Evolutionary conservation across 1,284 basidiomycete species (phyloP).

Genomic region (Apiotrichum sp.): DNA sequence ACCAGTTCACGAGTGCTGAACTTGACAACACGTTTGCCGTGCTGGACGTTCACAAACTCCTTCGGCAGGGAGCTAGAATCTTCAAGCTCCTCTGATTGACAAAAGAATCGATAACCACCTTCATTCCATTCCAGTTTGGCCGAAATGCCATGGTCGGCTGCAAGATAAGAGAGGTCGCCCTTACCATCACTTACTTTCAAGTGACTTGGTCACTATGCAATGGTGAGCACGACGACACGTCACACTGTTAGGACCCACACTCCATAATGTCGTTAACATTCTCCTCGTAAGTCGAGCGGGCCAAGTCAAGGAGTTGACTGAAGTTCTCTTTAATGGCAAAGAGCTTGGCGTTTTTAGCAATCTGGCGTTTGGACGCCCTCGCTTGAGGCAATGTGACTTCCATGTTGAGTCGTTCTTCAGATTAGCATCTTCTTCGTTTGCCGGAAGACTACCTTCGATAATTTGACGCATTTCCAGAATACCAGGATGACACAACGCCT

Average conservation of each 20-base stretch:
- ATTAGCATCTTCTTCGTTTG: neutral
- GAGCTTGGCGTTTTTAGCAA: conserved; percentile 58
- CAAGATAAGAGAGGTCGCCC: neutral
- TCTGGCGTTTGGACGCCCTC: conserved; percentile 5
- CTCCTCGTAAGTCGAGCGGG: conserved; percentile 84
- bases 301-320: conserved; percentile 81
- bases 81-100: neutral
- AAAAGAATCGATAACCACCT: conserved; percentile 6
- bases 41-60: conserved; percentile 9
- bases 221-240: neutral
- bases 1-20: conserved; percentile 79
- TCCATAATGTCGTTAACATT: conserved; percentile 69
- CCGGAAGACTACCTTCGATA: conserved; percentile 13
- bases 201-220: neutral
- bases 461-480: neutral
- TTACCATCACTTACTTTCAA: neutral
- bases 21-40: conserved; percentile 27
- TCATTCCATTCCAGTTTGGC: conserved; percentile 12
- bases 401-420: conserved; percentile 19
- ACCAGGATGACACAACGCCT: neutral
- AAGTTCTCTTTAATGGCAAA: conserved; percentile 78
- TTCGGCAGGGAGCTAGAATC: conserved; percentile 1
- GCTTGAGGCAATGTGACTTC: conserved; percentile 15
- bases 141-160: conserved; percentile 5
- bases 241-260: conserved; percentile 6